These are phyloP conservation scores for Tylopilus intermedius DNA, from an alignment of 768 basidiomycete species.

Conservation along the genomic window DNA sequence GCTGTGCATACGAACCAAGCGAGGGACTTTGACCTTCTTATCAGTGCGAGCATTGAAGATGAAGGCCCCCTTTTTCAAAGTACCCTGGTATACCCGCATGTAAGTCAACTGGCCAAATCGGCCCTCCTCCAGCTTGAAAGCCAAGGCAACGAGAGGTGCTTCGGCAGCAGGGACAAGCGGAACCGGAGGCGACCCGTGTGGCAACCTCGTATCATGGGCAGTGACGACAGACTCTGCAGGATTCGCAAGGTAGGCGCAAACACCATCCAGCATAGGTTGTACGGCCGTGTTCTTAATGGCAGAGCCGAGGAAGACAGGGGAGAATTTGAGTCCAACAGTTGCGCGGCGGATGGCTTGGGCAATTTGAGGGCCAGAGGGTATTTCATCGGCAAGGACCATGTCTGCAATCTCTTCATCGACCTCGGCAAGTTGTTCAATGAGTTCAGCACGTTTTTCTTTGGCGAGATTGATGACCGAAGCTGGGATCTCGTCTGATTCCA, in stretches of 20 bases:
- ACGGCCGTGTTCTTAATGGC: constrained; percentile 97
- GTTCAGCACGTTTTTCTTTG: constrained; percentile 78
- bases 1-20: constrained; percentile 95
- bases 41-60: constrained; percentile 93
- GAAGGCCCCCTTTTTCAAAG: constrained; percentile 74
- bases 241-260: constrained; percentile 91
- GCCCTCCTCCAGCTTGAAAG: constrained; percentile 98
- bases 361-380: constrained; percentile 68
- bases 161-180: constrained; percentile 76
- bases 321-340: constrained; percentile 84
- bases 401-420: constrained; percentile 96
- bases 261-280: constrained; percentile 90
- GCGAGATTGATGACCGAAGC: constrained; percentile 67
- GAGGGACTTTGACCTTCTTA: constrained; percentile 95
- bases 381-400: constrained; percentile 79
- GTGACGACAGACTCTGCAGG: constrained; percentile 74
- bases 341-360: constrained; percentile 83
- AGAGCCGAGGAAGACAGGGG: constrained; percentile 94
- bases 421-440: constrained; percentile 93
- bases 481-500: constrained; percentile 86
- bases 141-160: constrained; percentile 87
- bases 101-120: constrained; percentile 96
- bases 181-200: constrained; percentile 61
- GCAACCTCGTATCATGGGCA: constrained; percentile 78
- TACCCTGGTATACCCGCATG: constrained; percentile 97